Conservation (phyloP, 177 flowering plant species). For the Tripterygium wilfordii region DNA sequence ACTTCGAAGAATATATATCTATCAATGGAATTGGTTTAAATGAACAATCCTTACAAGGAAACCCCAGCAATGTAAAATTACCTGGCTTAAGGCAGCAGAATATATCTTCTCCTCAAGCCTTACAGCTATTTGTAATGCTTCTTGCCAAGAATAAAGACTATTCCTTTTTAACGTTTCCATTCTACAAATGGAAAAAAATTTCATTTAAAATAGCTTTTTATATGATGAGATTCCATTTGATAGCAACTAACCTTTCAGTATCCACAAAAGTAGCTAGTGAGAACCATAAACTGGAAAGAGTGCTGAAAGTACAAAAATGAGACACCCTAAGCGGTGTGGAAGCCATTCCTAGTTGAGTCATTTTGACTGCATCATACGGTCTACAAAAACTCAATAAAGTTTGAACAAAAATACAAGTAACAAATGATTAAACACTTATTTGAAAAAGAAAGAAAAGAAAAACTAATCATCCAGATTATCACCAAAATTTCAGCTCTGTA, state of each 20-base stretch:
- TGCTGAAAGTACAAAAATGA: too few species aligned
- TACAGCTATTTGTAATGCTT: slow-evolving; percentile 43
- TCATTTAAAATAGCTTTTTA: background rate
- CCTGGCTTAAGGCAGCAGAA: slow-evolving; percentile 45
- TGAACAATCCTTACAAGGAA: background rate
- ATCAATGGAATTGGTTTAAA: background rate
- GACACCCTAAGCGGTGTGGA: too few species aligned
- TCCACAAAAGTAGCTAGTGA: background rate
- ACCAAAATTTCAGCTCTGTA: too few species aligned
- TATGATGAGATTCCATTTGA: too few species aligned
- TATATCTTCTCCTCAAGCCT: slow-evolving; percentile 56
- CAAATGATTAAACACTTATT: too few species aligned
- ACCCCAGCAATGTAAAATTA: slow-evolving; percentile 2
- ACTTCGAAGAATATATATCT: background rate
- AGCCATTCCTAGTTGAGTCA: too few species aligned
- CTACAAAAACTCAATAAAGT: too few species aligned
- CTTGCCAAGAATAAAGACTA: slow-evolving; percentile 39
- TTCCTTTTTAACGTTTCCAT: slow-evolving; percentile 53
- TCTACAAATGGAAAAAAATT: slow-evolving; percentile 24
- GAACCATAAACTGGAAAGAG: too few species aligned
- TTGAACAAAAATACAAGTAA: too few species aligned
- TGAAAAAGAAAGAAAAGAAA: too few species aligned
- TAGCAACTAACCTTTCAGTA: background rate
- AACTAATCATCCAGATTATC: too few species aligned
- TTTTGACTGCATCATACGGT: too few species aligned